A percentile compares a stretch with the other conserved stretches of the same genome.
Conservation (phyloP, 495 filamentous ascomycete genomes). For the Articulospora tetracladia region DNA sequence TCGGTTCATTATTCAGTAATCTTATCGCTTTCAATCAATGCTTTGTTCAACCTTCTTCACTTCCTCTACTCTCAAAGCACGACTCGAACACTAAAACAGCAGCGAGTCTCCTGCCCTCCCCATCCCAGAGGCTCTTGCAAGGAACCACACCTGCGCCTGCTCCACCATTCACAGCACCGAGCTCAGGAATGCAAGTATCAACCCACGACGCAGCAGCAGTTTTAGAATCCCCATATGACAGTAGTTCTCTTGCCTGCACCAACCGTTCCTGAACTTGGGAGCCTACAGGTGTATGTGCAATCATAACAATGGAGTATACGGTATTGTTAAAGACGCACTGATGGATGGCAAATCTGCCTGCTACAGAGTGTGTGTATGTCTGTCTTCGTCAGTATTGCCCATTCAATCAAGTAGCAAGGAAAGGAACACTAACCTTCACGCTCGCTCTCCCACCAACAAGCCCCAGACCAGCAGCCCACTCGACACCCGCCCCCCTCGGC, state of each 20-base stretch:
- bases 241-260: not conserved
- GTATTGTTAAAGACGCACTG: constrained; percentile 9
- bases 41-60: not conserved
- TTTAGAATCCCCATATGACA: not conserved
- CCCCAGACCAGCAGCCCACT: constrained; percentile 57
- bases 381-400: not conserved
- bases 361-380: not conserved
- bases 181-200: constrained; percentile 4
- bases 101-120: constrained; percentile 10
- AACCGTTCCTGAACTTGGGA: not conserved
- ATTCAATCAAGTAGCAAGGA: not conserved
- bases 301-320: constrained; percentile 6
- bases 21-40: no score
- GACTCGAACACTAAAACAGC: constrained; percentile 7
- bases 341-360: not conserved
- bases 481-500: constrained; percentile 63
- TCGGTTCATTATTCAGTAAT: no score
- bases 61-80: not conserved
- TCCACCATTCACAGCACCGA: not conserved
- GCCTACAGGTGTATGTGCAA: not conserved
- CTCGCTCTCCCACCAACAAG: constrained; percentile 7
- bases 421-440: constrained; percentile 13
- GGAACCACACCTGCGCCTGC: constrained; percentile 9
- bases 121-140: constrained; percentile 18
- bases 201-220: constrained; percentile 8